Conservation (phyloP, 2,329 filamentous ascomycete species). For the Aureobasidium uvarum region DNA sequence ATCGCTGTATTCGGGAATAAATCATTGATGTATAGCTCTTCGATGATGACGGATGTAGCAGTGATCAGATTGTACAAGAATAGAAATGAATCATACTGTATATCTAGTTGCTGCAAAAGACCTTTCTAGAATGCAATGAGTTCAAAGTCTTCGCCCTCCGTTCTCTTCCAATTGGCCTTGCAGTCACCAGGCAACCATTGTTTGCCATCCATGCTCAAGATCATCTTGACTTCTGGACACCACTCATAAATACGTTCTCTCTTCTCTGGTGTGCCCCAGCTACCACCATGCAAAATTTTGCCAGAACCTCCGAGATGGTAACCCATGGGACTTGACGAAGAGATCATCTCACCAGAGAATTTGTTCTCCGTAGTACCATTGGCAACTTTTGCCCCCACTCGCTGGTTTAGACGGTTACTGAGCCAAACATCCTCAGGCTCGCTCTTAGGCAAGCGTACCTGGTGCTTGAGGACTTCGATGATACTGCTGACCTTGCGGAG, state of each 20-base stretch:
- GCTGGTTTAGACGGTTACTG: neutral
- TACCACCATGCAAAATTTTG: neutral
- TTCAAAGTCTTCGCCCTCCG: neutral
- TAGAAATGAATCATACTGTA: neutral
- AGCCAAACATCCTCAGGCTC: constrained; percentile 6
- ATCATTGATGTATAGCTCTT: neutral
- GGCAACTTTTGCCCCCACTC: constrained; percentile 4
- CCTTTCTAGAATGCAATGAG: neutral
- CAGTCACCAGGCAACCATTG: constrained; percentile 9
- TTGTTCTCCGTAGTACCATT: neutral
- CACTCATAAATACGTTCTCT: neutral
- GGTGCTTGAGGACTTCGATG: constrained; percentile 2
- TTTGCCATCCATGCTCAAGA: constrained; percentile 8
- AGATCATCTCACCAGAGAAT: constrained; percentile 4
- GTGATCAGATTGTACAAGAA: neutral
- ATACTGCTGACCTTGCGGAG: constrained; percentile 8
- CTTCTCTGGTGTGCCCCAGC: neutral
- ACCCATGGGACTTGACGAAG: neutral
- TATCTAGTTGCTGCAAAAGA: neutral
- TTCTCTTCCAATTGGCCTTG: constrained; percentile 1
- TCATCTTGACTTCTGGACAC: constrained; percentile 15
- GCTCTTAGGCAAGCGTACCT: neutral
- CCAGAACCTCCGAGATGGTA: constrained; percentile 8
- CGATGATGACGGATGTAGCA: neutral
- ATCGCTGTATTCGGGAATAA: neutral